Base-by-base conservation (phyloP, 176 grass and related monocot genomes). In the Cenchrus purpureus region DNA sequence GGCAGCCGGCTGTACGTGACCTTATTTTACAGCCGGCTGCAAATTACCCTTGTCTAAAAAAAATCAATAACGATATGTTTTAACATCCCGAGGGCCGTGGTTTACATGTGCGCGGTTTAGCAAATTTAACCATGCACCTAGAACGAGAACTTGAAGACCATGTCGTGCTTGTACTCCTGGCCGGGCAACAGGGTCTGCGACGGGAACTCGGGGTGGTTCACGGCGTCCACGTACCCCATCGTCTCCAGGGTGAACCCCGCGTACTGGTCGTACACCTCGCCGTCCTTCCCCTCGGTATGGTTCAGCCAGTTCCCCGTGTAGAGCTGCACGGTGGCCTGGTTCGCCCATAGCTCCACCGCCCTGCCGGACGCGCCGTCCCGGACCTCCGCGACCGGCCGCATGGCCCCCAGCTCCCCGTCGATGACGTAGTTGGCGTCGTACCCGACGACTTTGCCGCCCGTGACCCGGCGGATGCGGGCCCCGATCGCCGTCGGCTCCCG, bases 171-270 rank as follows among this genome's bases (percentile, higher is more conserved):
- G 83, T 97, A 97, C 25, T 79, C 74, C 86, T 94, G 79, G 12
- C 94, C 90, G 0, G 92, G 87, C 74, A 82, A 87, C 60, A 97
- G 17, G 7, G 90, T 89, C 63, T 85, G 73, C 2, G 92, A 96
- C 65, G 95, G 95, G 74, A 97, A 94, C 68, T 97, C 91, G 0
- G 92, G 90, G 77, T 94, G 95, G 84, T 97, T 97, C 79, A 95
- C 92, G 16, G 92, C 90, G 78, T 98, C 95, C 0, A 86, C 82
- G 50, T 93, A 98, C 10, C 87, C 95, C 81, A 90, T 89, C 43
- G 95, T 91, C 92, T 98, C 95, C 22, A 93, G 16, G 37, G 73
- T 81, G 42, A 95, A 79, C 9, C 32, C 95, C 3, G 15, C 85
- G 59, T 93, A 73, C 42, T 49, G 71, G 6, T 45, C 12, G 71